phyloP scores from a whole-genome alignment of 306 rosid genomes.

The Betula pendula region DNA sequence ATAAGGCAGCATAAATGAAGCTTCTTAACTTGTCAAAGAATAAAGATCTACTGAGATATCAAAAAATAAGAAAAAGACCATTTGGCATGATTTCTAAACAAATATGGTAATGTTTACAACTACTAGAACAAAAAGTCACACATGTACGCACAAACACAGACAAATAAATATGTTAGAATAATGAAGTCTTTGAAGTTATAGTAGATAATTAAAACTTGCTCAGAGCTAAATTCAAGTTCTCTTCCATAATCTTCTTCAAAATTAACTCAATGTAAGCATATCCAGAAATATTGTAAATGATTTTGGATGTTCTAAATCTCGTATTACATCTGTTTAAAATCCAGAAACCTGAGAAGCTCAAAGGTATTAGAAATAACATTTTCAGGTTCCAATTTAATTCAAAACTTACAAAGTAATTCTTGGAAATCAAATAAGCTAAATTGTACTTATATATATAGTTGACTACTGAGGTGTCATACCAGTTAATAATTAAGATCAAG shows the following conservation, averaged over 20 bases:
- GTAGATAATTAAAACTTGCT: background rate
- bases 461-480: background rate
- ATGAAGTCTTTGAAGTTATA: background rate
- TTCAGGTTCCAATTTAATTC: background rate
- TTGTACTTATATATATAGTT: background rate
- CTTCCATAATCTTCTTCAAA: background rate
- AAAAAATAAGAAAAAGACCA: background rate
- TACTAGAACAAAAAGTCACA: background rate
- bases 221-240: background rate
- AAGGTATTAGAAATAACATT: background rate
- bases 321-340: background rate
- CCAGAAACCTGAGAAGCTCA: background rate
- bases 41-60: background rate
- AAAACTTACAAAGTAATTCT: slow-evolving; percentile 6
- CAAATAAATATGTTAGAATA: background rate
- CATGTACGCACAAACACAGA: background rate
- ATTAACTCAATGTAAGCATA: background rate
- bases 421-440: background rate
- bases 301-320: background rate
- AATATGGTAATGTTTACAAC: background rate
- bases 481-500: slow-evolving; percentile 5
- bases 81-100: background rate
- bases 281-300: background rate
- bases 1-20: background rate
- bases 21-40: background rate